Conservation (phyloP, 73 alveolate genomes). For the Stentor coeruleus region DNA sequence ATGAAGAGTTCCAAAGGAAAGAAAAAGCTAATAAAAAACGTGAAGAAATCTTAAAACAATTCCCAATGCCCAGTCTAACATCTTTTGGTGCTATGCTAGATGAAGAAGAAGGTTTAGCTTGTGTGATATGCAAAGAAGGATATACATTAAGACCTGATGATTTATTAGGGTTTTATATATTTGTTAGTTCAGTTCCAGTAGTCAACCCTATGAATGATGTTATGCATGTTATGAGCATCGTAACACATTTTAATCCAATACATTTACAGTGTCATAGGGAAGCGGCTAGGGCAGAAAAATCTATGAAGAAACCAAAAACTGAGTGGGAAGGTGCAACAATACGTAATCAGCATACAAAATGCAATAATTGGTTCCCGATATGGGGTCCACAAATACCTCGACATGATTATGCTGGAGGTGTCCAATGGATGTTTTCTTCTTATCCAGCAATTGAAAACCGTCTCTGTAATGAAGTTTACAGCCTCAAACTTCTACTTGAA, state of each 20-base stretch:
- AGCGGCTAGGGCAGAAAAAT: conserved; percentile 56
- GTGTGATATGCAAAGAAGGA: conserved; percentile 68
- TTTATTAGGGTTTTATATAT: conserved; percentile 54
- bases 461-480: conserved; percentile 37
- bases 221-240: conserved; percentile 32
- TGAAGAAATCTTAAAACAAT: conserved; percentile 29
- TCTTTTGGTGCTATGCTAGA: conserved; percentile 7
- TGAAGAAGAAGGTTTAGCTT: conserved; percentile 50
- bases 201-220: conserved; percentile 24
- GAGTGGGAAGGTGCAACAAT: conserved; percentile 78
- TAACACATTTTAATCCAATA: conserved; percentile 55
- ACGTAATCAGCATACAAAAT: conserved; percentile 62
- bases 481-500: conserved; percentile 35
- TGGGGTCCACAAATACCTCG: conserved; percentile 47
- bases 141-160: conserved; percentile 58
- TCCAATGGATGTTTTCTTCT: conserved; percentile 38
- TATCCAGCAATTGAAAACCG: conserved; percentile 26
- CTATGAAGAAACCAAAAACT: conserved; percentile 52
- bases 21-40: conserved; percentile 28
- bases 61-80: conserved; percentile 28
- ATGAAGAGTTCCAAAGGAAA: conserved; percentile 40
- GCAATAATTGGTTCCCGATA: conserved; percentile 60
- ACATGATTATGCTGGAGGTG: conserved; percentile 31
- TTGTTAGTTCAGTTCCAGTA: conserved; percentile 29
- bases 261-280: conserved; percentile 54